phyloP scores from a whole-genome alignment of 768 basidiomycete species.

The Auricularia sp. region DNA sequence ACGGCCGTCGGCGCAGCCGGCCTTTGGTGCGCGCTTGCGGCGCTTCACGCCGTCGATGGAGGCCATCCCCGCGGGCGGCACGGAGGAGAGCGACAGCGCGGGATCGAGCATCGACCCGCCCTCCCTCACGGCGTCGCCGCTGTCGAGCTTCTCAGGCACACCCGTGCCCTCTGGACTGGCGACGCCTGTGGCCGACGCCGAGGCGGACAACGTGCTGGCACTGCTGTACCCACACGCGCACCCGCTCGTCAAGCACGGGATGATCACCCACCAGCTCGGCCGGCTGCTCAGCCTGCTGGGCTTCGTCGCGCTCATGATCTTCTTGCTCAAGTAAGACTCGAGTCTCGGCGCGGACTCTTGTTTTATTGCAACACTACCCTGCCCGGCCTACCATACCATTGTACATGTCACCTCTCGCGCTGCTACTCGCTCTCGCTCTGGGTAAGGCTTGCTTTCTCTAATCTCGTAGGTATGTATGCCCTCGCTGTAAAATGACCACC shows the following conservation, averaged over 20 bases:
- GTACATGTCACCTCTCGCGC: no score
- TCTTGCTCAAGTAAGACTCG: neutral
- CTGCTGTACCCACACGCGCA: neutral
- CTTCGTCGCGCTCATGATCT: slow-evolving; percentile 1
- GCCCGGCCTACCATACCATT: no score
- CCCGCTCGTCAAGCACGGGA: neutral
- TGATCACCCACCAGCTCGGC: neutral
- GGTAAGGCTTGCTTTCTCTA: no score
- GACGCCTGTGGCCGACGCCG: neutral
- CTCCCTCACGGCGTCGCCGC: neutral
- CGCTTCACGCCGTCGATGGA: neutral
- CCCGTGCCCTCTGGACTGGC: neutral
- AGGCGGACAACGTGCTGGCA: neutral
- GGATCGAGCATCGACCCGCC: neutral
- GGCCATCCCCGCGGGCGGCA: neutral
- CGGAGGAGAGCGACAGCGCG: neutral
- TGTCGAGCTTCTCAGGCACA: neutral
- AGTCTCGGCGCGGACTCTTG: neutral
- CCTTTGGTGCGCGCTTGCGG: neutral
- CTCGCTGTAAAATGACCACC: no score
- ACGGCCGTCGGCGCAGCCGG: neutral
- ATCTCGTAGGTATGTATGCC: no score
- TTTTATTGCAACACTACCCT: no score
- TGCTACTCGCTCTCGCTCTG: no score
- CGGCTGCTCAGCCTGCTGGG: neutral